phyloP scores from a whole-genome alignment of 169 alveolate species.

The Fabrea salina region DNA sequence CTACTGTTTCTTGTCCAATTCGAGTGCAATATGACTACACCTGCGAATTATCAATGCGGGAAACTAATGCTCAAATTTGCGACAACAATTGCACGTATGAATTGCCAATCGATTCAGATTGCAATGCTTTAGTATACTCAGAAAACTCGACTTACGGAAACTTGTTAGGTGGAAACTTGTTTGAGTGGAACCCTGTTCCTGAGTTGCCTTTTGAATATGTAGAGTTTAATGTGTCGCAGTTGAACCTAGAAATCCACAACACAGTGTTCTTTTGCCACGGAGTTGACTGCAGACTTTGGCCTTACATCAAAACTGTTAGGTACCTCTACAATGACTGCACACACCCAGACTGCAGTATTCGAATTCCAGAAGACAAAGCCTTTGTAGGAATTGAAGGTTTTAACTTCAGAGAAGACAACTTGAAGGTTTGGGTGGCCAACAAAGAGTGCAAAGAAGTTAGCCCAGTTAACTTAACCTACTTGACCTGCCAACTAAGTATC shows the following conservation, averaged over 20 bases:
- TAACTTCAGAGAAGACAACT: neutral
- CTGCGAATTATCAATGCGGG: neutral
- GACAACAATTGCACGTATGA: neutral
- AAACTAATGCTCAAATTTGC: neutral
- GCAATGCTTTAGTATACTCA: neutral
- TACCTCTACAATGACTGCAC: neutral
- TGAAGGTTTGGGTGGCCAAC: neutral
- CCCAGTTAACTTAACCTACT: too few relatives aligned
- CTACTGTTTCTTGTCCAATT: neutral
- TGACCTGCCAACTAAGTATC: too few relatives aligned
- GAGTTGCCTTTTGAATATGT: neutral
- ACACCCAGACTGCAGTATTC: neutral
- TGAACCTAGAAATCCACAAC: neutral
- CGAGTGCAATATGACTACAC: neutral
- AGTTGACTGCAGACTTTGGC: neutral
- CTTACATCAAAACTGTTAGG: neutral
- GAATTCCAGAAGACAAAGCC: neutral
- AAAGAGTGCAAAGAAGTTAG: neutral
- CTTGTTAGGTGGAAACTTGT: too few relatives aligned
- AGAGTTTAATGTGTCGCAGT: neutral
- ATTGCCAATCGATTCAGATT: neutral
- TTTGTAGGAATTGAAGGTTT: neutral
- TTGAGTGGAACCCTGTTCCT: neutral
- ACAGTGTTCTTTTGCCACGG: neutral
- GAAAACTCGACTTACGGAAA: too few relatives aligned